Evolutionary conservation across 345 rosid species (phyloP), one percentile per base, ranked within the genome.

Genomic region (Aquilaria malaccensis): DNA sequence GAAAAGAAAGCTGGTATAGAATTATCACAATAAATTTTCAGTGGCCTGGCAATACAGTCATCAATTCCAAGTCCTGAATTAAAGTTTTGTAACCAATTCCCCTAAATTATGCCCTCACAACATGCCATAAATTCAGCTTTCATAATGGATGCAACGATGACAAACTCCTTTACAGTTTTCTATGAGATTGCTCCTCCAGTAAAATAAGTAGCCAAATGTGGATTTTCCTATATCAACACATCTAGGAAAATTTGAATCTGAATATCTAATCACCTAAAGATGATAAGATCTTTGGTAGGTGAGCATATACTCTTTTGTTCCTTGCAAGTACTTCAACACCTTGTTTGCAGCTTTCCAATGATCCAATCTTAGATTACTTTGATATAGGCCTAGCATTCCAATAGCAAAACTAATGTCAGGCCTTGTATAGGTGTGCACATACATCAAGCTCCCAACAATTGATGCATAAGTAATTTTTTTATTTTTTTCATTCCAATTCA

Each of bases 111-210:
- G 30, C 49, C 61, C 29, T 64, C 52, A 65, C 49, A 69, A 10
- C 56, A 64, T 43, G 70, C 60, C 13, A 49, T 11, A 49, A 56
- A 62, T 13, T 61, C 41, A 15, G 49, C 64, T 13, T 50, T 48
- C 47, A 63, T 56, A 54, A 43, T 73, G 41, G 56, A 73, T 49
- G 55, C 2, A 55, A 32, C 14, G 29, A 67, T 66, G 48, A 59
- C 9, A 50, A 22, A 33, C 49, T 67, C 0, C 9, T 60, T 67
- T 0, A 2, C 46, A 15, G 59, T 68, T 4, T 64, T 60, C 68
- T 56, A 69, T 51, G 67, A 60, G 1, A 65, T 14, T 43, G 22
- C 31, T 46, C 56, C 49, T 14, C 30, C 33, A 13, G 31, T 54
- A 52, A 68, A 55, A 64, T 12, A 63, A 1, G 33, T 50, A 55